Base-by-base conservation (phyloP, 495 filamentous ascomycete species). In the Aspergillus biplanus region DNA sequence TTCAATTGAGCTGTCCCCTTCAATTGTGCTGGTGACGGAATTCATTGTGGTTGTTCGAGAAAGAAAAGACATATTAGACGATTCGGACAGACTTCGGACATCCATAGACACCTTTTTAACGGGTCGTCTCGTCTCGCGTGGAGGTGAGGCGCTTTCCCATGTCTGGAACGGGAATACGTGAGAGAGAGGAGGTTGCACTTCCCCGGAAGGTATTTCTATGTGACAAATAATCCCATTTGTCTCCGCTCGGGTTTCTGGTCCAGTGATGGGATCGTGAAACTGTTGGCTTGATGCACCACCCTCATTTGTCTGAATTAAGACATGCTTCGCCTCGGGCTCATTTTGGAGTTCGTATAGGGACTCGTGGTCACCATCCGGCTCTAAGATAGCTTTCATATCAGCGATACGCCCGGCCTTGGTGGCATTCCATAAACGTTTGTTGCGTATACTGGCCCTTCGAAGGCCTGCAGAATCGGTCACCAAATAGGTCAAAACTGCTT, bases 401-500 rank as follows among this genome's bases (percentile, higher is more conserved):
- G 85, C 75, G 44, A 97, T 63, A 52, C 93, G 84, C 8, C 95
- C 95, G 21, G 82, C 82, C 52, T 85, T 89, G 6, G 87, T 87
- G 27, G 93, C 91, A 71, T 94, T 87, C 96, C 96, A 99, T 11
- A 99, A 78, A 6, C 87, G 85, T 69, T 88, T 88, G 71, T 99
- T 99, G 13, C 91, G 82, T 52, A 86, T 82, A 73, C 96, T 99
- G 11, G 93, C 90, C 69, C 87, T 88, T 59, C 92, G 85, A 39
- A 99, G 75, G 21, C 86, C 90, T 18, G 87, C 89, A 0, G 93
- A 92, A 65, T 97, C 93, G 32, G 87, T 87, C 21, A 89, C 84
- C 16, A 99, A 84, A 75, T 99, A 97, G 8, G 92, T 90, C 12
- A 99, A 78, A 5, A 99, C 96, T 0, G 92, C 96, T 76, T 99